A percentile compares a stretch with the other conserved stretches of the same genome.
Evolutionary conservation across 768 basidiomycete genomes (phyloP).

Genomic region (Tulasnella sp.): DNA sequence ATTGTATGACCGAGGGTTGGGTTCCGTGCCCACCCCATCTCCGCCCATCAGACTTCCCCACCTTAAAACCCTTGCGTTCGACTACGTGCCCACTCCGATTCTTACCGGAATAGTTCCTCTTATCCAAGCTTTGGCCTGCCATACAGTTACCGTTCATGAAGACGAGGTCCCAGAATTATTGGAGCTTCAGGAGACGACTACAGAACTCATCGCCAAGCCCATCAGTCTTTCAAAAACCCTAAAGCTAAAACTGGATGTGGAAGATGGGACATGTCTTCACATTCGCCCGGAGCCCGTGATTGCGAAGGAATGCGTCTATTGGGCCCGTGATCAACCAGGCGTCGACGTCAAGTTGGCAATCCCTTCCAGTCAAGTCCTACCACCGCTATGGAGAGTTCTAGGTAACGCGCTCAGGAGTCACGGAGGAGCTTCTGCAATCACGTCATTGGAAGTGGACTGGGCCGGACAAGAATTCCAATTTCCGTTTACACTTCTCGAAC

Average conservation of each 20-base stretch:
- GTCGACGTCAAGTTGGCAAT: neutral
- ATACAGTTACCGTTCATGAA: neutral
- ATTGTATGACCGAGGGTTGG: neutral
- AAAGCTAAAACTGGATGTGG: neutral
- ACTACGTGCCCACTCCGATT: neutral
- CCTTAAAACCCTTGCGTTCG: neutral
- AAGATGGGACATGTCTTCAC: neutral
- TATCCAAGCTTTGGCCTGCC: neutral
- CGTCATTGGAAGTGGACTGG: neutral
- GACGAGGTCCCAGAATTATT: neutral
- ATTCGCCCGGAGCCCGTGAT: neutral
- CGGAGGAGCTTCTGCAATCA: neutral
- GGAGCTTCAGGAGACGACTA: neutral
- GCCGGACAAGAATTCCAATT: neutral
- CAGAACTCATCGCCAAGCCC: neutral
- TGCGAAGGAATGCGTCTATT: neutral
- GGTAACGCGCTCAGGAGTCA: neutral
- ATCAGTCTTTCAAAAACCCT: neutral
- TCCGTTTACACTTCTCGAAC: neutral
- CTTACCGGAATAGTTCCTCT: neutral
- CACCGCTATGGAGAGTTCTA: neutral
- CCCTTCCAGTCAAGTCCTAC: neutral
- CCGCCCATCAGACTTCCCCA: neutral
- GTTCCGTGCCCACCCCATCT: neutral
- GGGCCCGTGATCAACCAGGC: neutral